phyloP scores from a whole-genome alignment of 1,284 basidiomycete genomes.

The Ceratobasidium sp. region DNA sequence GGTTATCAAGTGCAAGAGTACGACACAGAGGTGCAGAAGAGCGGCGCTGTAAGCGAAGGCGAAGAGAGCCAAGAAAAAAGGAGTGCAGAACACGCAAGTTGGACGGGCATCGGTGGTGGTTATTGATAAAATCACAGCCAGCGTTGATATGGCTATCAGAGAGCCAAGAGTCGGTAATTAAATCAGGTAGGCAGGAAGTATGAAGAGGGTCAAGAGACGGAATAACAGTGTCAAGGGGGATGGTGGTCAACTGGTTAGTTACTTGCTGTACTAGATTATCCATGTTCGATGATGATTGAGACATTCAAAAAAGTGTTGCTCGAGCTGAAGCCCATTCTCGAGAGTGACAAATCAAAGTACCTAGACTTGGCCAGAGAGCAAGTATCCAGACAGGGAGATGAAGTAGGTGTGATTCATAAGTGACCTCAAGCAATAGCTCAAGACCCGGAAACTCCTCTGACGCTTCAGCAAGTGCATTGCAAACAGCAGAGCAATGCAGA shows the following conservation, averaged over 20 bases:
- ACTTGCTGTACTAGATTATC: neutral
- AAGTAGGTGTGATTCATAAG: neutral
- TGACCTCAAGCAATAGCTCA: neutral
- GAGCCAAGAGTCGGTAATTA: conserved; percentile 15
- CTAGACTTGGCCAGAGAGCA: conserved; percentile 13
- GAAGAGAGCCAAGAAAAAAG: neutral
- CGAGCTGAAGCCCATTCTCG: conserved; percentile 2
- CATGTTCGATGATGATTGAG: neutral
- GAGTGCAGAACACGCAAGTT: neutral
- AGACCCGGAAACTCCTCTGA: conserved; percentile 11
- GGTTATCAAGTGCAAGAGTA: neutral
- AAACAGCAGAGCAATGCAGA: neutral
- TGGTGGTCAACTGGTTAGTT: neutral
- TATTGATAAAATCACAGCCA: neutral
- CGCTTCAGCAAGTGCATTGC: neutral
- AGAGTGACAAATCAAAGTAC: conserved; percentile 2
- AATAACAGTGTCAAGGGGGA: conserved; percentile 2
- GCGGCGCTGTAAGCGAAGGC: neutral
- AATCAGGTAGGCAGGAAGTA: neutral
- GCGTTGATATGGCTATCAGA: conserved; percentile 17
- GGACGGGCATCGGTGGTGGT: neutral
- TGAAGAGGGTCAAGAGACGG: neutral
- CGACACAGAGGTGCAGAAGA: neutral
- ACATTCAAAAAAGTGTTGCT: neutral
- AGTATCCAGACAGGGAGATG: conserved; percentile 5